Evolutionary conservation across 2,329 filamentous ascomycete genomes (phyloP).

Genomic region (Claviceps africana): DNA sequence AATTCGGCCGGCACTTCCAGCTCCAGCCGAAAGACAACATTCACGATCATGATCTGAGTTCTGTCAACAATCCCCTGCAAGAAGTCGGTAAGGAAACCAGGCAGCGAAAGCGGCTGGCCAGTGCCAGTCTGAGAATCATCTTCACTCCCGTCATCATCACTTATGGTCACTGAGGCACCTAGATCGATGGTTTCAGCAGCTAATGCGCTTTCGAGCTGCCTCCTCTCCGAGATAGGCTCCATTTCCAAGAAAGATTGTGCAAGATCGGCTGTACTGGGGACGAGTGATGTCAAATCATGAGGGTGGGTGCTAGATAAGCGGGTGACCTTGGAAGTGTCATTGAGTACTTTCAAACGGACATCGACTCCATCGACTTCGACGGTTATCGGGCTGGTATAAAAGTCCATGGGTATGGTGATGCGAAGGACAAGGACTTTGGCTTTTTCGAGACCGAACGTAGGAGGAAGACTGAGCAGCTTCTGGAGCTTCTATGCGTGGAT

Average conservation of each 20-base stretch:
- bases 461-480: slow-evolving; percentile 57
- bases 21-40: slow-evolving; percentile 53
- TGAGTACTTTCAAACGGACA: slow-evolving; percentile 45
- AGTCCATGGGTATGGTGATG: slow-evolving; percentile 74
- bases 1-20: slow-evolving; percentile 40
- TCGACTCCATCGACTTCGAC: slow-evolving; percentile 74
- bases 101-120: slow-evolving; percentile 54
- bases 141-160: slow-evolving; percentile 44
- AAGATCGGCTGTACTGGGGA: slow-evolving; percentile 59
- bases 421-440: slow-evolving; percentile 65
- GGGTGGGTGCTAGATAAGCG: slow-evolving; percentile 18
- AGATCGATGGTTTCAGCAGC: slow-evolving; percentile 48
- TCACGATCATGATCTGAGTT: slow-evolving; percentile 49
- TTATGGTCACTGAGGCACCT: slow-evolving; percentile 44
- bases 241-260: slow-evolving; percentile 67
- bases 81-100: slow-evolving; percentile 56
- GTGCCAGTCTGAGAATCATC: slow-evolving; percentile 52
- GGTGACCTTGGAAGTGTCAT: slow-evolving; percentile 25
- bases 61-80: slow-evolving; percentile 62
- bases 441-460: slow-evolving; percentile 54
- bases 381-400: slow-evolving; percentile 70
- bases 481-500: slow-evolving; percentile 55
- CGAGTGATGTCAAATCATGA: slow-evolving; percentile 18
- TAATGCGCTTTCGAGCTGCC: slow-evolving; percentile 54
- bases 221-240: slow-evolving; percentile 50